A percentile compares a stretch with the other conserved stretches of the same genome.
These are phyloP conservation scores for Brassica napus DNA, from an alignment of 345 rosid species.

Conservation along the genomic window DNA sequence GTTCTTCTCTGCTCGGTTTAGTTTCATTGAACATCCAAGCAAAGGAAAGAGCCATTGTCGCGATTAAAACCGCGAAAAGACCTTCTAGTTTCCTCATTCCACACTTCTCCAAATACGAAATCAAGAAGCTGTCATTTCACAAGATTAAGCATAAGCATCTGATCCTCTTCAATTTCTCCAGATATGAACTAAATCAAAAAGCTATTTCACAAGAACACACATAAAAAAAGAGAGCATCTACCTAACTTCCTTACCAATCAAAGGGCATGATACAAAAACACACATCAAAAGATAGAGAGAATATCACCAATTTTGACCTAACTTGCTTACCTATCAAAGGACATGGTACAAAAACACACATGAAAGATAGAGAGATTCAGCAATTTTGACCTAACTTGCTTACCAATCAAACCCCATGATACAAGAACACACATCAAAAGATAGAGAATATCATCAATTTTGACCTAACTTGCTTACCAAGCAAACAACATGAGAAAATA, in stretches of 20 bases:
- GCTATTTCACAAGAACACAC: constrained; percentile 2
- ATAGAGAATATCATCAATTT: not conserved
- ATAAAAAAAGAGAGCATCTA: not conserved
- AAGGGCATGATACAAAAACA: constrained; percentile 53
- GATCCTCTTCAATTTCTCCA: not conserved
- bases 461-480: not conserved
- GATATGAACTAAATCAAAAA: too few relatives aligned
- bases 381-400: not conserved
- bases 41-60: constrained; percentile 74
- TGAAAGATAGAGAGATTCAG: not conserved
- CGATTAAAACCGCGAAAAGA: constrained; percentile 69
- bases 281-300: too few relatives aligned
- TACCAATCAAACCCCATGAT: not conserved
- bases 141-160: not conserved
- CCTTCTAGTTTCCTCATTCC: constrained; percentile 85
- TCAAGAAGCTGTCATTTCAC: constrained; percentile 57
- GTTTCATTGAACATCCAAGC: constrained; percentile 88
- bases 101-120: constrained; percentile 71
- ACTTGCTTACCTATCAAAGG: not conserved
- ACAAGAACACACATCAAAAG: not conserved
- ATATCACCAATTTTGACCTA: not conserved
- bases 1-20: constrained; percentile 72
- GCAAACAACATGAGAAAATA: not conserved
- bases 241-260: constrained; percentile 59
- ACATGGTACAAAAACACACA: not conserved